Evolutionary conservation across 106 monocot species (phyloP), one percentile per base, ranked within the genome.

Genomic region (Dioscorea zingiberensis): DNA sequence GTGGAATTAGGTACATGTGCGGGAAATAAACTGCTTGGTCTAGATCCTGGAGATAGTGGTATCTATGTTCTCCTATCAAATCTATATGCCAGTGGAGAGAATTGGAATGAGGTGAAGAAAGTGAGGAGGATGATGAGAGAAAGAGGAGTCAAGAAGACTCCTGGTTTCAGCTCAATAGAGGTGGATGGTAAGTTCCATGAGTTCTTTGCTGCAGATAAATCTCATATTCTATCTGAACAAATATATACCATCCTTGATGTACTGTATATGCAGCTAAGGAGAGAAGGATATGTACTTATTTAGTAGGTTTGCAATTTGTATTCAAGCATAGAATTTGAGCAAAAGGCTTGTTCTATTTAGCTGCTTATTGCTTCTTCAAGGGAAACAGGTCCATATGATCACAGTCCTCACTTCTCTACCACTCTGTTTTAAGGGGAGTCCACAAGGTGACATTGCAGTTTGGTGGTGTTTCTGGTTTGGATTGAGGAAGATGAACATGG

Each of bases 41-140:
- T 85, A 61, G 74, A 85, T 18, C 71, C 78, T 55, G 68, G 69
- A 29, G 84, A 89, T 55, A 85, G 89, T 47, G 89, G 89, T 63
- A 79, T 64, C 15, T 89, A 89, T 75, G 65, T 74, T 22, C 76
- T 89, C 23, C 18, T 89, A 51, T 70, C 79, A 30, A 79, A 70
- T 66, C 59, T 85, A 21, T 85, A 80, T 66, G 89, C 82, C 38
- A 56, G 69, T 65, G 70, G 53, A 69, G 75, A 69, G 48, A 77
- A 68, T 68, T 89, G 85, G 89, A 71, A 74, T 24, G 74, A 77
- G 55, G 89, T 82, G 69, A 82, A 69, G 59, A 69, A 26, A 26
- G 67, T 85, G 21, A 85, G 80, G 55, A 81, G 25, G 60, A 59
- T 71, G 74, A 89, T 89, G 89, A 77, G 72, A 60, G 71, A 74